Conservation (phyloP, 2,329 filamentous ascomycete genomes). For the Verticillium klebahnii region DNA sequence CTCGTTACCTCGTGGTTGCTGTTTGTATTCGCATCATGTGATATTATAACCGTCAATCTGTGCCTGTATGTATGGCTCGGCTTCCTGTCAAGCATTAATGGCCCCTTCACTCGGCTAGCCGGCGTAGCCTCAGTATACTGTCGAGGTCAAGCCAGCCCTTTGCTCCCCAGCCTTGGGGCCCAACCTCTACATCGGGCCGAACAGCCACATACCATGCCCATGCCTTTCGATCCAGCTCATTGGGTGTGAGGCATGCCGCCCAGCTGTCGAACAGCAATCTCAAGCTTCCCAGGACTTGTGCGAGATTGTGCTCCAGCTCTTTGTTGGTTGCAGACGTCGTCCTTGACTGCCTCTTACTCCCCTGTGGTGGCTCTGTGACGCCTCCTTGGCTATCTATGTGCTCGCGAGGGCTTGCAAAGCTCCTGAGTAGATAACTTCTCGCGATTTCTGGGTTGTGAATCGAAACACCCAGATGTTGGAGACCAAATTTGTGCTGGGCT, state of each 20-base stretch:
- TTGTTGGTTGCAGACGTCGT: not conserved
- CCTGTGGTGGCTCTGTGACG: not conserved
- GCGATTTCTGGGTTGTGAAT: constrained; percentile 72
- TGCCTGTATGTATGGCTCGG: too few species aligned
- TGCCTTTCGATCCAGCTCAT: constrained; percentile 69
- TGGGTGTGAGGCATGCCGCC: constrained; percentile 54
- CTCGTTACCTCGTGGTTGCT: too few species aligned
- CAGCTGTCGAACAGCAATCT: constrained; percentile 71
- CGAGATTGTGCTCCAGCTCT: constrained; percentile 66
- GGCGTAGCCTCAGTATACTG: constrained; percentile 59
- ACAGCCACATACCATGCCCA: constrained; percentile 80
- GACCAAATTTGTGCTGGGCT: not conserved
- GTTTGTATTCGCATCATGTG: too few species aligned
- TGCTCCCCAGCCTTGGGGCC: constrained; percentile 76
- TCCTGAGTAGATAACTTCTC: constrained; percentile 50
- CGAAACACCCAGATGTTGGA: constrained; percentile 46
- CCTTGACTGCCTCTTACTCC: not conserved
- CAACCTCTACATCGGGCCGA: constrained; percentile 69
- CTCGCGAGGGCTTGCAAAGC: constrained; percentile 44
- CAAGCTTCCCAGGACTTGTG: constrained; percentile 64
- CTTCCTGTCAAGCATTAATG: too few species aligned
- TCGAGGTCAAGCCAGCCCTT: constrained; percentile 66
- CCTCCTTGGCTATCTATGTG: not conserved
- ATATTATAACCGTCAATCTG: too few species aligned
- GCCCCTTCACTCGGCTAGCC: too few species aligned